Evolutionary conservation across 345 rosid genomes (phyloP), one percentile per base, ranked within the genome.

Genomic region (Citrus maxima): DNA sequence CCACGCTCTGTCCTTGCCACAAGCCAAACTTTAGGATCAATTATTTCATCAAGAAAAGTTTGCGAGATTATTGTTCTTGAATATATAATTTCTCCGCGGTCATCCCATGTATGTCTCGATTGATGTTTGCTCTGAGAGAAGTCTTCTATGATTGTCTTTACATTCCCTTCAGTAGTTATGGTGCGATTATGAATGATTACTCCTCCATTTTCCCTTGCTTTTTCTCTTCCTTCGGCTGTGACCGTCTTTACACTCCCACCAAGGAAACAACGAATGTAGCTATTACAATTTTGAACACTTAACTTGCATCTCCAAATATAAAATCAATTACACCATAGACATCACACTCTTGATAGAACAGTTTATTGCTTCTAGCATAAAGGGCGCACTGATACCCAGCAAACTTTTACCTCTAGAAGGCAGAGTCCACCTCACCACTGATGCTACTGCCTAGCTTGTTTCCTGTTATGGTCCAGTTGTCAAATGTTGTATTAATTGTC

Each of bases 241-340:
- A 82, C 38, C 2, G 59, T 69, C 55, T 67, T 82, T 21, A 73
- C 64, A 16, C 79, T 83, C 72, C 77, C 66, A 2, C 46, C 69
- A 73, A 73, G 5, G 0, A 78, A 78, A 67, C 85, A 78, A 67
- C 85, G 65, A n/a, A 71, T 28, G 2, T 40, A 35, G 46, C 82
- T 76, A 10, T 30, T 72, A 28, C 87, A 81, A 73, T 84, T 84
- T 70, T 84, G 25, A 84, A 79, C 38, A 84, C 60, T 0, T 77
- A 83, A 4, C 81, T 30, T 6, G 85, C 85, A 22, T 81, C 84
- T 0, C 87, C 87, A 4, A 84, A 84, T 10, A 84, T 84, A 77
- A 84, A 84, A 70, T 84, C 87, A 3, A 82, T 42, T 0, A 79
- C 82, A 10, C 49, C 49, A 42, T 10, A 3, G 49, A 10, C 4